These are phyloP conservation scores for Balamuthia mandrillaris DNA, from an alignment of 208 protist species.

Conservation along the genomic window DNA sequence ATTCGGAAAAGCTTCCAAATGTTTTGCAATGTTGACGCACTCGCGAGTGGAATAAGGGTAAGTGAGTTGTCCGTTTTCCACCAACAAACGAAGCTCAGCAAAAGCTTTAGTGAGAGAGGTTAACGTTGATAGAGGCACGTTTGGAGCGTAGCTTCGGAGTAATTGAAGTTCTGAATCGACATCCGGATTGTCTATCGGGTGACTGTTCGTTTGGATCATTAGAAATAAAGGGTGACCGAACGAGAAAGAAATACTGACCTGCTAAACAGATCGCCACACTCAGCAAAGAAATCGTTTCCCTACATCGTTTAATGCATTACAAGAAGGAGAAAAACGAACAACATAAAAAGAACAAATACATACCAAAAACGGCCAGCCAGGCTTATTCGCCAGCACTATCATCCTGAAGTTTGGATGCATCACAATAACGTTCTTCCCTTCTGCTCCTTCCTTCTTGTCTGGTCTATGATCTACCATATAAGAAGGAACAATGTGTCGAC, in stretches of 20 bases:
- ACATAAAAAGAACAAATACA: not conserved
- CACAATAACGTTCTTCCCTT: not conserved
- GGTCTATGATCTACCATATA: no score
- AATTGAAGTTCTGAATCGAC: constrained; percentile 73
- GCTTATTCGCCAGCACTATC: constrained; percentile 60
- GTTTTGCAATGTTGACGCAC: constrained; percentile 86
- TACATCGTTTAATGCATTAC: no score
- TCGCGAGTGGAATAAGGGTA: constrained; percentile 65
- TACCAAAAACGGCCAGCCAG: constrained; percentile 37
- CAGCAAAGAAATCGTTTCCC: constrained; percentile 88
- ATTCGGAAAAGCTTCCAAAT: constrained; percentile 81
- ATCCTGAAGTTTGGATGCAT: constrained; percentile 66
- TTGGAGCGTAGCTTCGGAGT: constrained; percentile 37
- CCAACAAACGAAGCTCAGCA: not conserved
- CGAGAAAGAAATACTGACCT: constrained; percentile 25
- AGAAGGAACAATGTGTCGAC: constrained; percentile 31
- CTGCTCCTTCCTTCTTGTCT: no score
- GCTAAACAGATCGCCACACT: constrained; percentile 85
- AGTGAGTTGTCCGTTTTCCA: constrained; percentile 8
- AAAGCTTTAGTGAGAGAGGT: not conserved
- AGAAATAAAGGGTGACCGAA: not conserved
- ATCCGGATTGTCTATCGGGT: constrained; percentile 85
- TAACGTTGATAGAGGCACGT: not conserved
- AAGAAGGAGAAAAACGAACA: no score
- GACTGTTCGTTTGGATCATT: not conserved